Percentiles rank a stretch among this genome's conserved stretches.
These are phyloP conservation scores for Lanmaoa rubissima DNA, from an alignment of 768 basidiomycete species.

Conservation along the genomic window DNA sequence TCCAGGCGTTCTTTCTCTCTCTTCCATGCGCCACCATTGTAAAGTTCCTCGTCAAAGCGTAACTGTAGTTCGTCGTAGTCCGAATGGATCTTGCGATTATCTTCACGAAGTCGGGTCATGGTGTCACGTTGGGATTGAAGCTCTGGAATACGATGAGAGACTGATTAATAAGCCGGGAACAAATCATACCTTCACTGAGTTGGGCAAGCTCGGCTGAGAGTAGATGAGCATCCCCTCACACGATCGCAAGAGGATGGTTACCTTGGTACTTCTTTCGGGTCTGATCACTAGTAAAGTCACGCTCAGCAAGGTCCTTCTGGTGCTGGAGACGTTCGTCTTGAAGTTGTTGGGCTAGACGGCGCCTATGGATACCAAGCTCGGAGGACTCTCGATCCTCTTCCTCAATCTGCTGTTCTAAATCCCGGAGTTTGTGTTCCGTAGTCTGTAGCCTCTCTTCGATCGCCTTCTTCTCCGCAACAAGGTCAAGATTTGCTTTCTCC, in stretches of 20 bases:
- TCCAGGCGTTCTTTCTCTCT: conserved; percentile 87
- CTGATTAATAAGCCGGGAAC: background rate
- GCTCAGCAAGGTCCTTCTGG: conserved; percentile 75
- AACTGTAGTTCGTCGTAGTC: conserved; percentile 75
- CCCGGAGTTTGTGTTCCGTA: conserved; percentile 51
- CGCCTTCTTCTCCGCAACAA: conserved; percentile 50
- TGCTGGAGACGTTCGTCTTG: conserved; percentile 78
- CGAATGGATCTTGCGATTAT: conserved; percentile 73
- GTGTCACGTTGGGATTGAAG: conserved; percentile 75
- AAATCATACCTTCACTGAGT: conserved; percentile 65
- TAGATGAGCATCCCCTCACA: conserved; percentile 5
- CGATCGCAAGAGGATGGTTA: conserved; percentile 25
- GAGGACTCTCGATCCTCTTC: conserved; percentile 67
- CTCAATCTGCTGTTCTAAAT: conserved; percentile 63
- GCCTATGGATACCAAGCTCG: conserved; percentile 61
- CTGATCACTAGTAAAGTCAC: conserved; percentile 76
- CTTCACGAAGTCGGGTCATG: conserved; percentile 74
- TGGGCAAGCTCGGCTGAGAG: conserved; percentile 69
- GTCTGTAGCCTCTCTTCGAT: conserved; percentile 47
- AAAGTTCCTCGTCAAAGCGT: conserved; percentile 74
- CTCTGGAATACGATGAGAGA: conserved; percentile 41
- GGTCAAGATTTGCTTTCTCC: conserved; percentile 55
- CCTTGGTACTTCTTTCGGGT: conserved; percentile 87
- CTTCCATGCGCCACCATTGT: conserved; percentile 78
- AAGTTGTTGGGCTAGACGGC: conserved; percentile 70